phyloP scores from a whole-genome alignment of 176 grass and related monocot genomes.

The Eragrostis nindensis region DNA sequence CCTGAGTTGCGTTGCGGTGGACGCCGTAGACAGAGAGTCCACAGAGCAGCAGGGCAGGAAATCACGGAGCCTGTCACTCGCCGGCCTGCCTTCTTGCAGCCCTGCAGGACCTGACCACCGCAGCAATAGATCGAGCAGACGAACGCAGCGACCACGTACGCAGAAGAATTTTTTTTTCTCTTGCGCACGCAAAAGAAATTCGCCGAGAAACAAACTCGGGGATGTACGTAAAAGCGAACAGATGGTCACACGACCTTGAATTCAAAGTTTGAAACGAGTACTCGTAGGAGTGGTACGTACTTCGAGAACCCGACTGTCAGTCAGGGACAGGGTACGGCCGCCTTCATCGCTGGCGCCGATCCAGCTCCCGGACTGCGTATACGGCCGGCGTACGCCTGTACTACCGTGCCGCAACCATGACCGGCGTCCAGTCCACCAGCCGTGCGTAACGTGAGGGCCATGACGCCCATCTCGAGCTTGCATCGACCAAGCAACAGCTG shows the following conservation, averaged over 20 bases:
- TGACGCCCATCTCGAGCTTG: neutral
- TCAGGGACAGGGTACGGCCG: neutral
- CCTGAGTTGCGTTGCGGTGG: neutral
- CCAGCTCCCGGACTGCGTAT: neutral
- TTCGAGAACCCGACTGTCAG: too few relatives aligned
- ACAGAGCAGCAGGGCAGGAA: neutral
- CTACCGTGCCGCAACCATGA: neutral
- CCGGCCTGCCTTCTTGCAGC: neutral
- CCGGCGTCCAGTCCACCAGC: neutral
- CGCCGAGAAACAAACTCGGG: too few relatives aligned
- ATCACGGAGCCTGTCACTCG: constrained; percentile 4
- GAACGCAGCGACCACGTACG: too few relatives aligned
- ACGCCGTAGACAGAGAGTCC: neutral
- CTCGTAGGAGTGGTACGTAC: too few relatives aligned
- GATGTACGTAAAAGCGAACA: neutral
- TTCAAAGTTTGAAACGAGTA: too few relatives aligned
- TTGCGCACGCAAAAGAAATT: too few relatives aligned
- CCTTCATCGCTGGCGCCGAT: neutral
- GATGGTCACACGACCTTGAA: neutral
- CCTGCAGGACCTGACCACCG: neutral
- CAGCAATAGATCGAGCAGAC: neutral
- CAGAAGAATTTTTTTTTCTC: too few relatives aligned
- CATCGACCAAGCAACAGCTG: neutral
- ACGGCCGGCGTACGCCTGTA: neutral
- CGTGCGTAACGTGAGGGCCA: neutral